These are phyloP conservation scores for Fusarium solani-melongenae DNA, from an alignment of 2,329 filamentous ascomycete species.

Conservation along the genomic window DNA sequence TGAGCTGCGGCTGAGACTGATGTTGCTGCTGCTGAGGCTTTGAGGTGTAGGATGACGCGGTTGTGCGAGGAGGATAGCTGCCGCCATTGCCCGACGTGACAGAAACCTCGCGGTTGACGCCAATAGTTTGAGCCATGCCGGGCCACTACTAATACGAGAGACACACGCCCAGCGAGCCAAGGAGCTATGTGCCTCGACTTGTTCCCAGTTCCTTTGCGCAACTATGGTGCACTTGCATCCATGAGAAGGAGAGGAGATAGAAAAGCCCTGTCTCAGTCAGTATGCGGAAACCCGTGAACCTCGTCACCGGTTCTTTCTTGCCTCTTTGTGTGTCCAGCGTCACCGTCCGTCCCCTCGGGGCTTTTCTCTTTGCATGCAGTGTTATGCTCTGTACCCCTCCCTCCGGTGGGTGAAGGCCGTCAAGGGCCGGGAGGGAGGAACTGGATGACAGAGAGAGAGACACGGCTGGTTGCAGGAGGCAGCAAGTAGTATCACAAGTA, in stretches of 20 bases:
- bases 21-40: slow-evolving; percentile 15
- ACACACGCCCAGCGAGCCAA: neutral
- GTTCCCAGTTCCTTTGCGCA: slow-evolving; percentile 28
- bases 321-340: slow-evolving; percentile 19
- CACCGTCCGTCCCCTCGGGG: slow-evolving; percentile 22
- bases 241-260: slow-evolving; percentile 30
- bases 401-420: slow-evolving; percentile 2
- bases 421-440: neutral
- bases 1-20: slow-evolving; percentile 6
- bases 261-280: slow-evolving; percentile 32
- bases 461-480: neutral
- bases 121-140: slow-evolving; percentile 40
- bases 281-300: neutral
- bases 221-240: slow-evolving; percentile 37
- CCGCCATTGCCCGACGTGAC: slow-evolving; percentile 36
- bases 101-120: slow-evolving; percentile 33
- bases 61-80: slow-evolving; percentile 31
- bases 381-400: neutral
- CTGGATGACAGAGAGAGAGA: slow-evolving; percentile 1
- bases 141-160: slow-evolving; percentile 29
- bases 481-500: slow-evolving; percentile 15
- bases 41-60: slow-evolving; percentile 10
- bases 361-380: slow-evolving; percentile 19
- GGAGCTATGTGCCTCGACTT: neutral
- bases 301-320: slow-evolving; percentile 10